These are phyloP conservation scores for Penicillium salamii DNA, from an alignment of 495 filamentous ascomycete species.

Conservation along the genomic window DNA sequence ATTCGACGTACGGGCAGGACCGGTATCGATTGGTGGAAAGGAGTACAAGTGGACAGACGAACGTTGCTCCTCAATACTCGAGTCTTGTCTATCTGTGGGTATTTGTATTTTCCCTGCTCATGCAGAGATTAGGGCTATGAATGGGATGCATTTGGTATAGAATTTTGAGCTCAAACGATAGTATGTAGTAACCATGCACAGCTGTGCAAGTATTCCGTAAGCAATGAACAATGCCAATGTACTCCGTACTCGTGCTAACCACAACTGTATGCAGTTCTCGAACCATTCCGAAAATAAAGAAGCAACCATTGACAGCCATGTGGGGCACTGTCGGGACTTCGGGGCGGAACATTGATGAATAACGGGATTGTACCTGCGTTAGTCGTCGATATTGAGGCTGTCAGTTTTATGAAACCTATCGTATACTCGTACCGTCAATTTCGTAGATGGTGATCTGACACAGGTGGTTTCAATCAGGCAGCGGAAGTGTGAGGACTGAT, in stretches of 20 bases:
- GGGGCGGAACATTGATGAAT: neutral
- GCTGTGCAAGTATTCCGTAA: no score
- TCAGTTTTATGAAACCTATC: no score
- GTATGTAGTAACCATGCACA: neutral
- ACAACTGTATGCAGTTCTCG: no score
- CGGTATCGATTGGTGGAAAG: conserved; percentile 2
- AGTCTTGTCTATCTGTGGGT: conserved; percentile 1
- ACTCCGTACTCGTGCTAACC: no score
- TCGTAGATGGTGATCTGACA: no score
- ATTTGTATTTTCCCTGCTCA: neutral
- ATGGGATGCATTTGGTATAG: no score
- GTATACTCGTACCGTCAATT: no score
- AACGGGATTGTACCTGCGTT: neutral
- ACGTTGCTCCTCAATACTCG: neutral
- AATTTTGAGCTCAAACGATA: neutral
- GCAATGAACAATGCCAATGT: no score
- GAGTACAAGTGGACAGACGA: neutral
- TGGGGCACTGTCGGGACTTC: neutral
- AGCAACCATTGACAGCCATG: neutral
- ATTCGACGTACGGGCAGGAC: conserved; percentile 19
- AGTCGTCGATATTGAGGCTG: neutral
- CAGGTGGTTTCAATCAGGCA: no score
- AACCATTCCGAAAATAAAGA: neutral
- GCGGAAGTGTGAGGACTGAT: no score
- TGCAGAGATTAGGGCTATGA: neutral